These are phyloP conservation scores for Flaveria bidentis DNA, from an alignment of 129 eudicot species.

Conservation along the genomic window DNA sequence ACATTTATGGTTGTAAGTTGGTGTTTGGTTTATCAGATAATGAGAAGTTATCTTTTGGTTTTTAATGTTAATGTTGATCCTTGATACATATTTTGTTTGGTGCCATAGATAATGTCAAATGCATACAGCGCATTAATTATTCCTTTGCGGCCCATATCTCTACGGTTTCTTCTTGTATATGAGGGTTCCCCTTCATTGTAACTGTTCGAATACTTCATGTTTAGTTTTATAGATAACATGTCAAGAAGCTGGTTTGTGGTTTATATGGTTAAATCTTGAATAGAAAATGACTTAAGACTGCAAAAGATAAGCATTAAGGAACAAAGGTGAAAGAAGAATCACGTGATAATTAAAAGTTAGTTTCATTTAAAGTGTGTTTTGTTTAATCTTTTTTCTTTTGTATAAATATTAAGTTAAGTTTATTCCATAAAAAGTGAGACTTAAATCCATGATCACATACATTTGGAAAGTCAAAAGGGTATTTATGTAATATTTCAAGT, in stretches of 20 bases:
- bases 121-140: too few species aligned
- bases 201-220: too few species aligned
- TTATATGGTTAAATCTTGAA: conserved; percentile 28
- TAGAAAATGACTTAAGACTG: conserved; percentile 31
- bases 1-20: conserved; percentile 40
- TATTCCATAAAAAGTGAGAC: conserved; percentile 17
- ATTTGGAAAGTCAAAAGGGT: conserved; percentile 25
- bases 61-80: conserved; percentile 20
- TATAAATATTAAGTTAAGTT: conserved; percentile 10
- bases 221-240: neutral
- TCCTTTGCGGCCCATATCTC: too few species aligned
- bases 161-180: too few species aligned
- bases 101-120: conserved; percentile 5
- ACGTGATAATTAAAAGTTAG: conserved; percentile 34
- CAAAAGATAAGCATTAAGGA: conserved; percentile 33
- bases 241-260: conserved; percentile 22
- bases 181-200: too few species aligned
- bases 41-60: conserved; percentile 23
- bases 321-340: conserved; percentile 40
- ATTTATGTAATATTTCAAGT: conserved; percentile 28
- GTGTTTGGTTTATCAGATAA: conserved; percentile 30
- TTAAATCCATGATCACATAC: conserved; percentile 19
- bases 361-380: conserved; percentile 16
- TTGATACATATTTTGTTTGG: conserved; percentile 16
- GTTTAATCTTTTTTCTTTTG: conserved; percentile 8